Evolutionary conservation across 1,284 basidiomycete genomes (phyloP).

Genomic region (Porodaedalea pini): DNA sequence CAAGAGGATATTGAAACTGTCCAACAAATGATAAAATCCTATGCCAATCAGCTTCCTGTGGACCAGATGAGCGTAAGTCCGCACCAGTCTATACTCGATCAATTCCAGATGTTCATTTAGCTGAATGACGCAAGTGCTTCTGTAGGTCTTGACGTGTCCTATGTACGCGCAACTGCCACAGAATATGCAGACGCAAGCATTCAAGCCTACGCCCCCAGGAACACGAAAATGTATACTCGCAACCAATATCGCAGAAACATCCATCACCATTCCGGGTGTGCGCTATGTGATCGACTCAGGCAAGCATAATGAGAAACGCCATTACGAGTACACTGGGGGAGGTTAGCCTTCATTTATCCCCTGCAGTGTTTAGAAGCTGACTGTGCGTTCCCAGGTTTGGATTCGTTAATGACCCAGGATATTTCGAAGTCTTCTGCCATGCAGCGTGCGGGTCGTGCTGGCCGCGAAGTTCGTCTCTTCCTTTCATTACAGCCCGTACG

Average conservation of each 20-base stretch:
- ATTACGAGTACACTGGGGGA: constrained; percentile 63
- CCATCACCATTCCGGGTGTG: constrained; percentile 95
- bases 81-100: background rate
- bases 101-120: background rate
- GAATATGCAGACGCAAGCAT: constrained; percentile 76
- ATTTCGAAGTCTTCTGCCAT: constrained; percentile 89
- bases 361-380: constrained; percentile 6
- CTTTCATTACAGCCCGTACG: background rate
- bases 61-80: constrained; percentile 48
- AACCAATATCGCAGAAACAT: constrained; percentile 98
- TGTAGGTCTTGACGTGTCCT: constrained; percentile 67
- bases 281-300: constrained; percentile 95
- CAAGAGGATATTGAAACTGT: constrained; percentile 97
- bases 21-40: constrained; percentile 65
- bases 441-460: constrained; percentile 85
- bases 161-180: constrained; percentile 86
- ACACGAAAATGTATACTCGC: constrained; percentile 89
- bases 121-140: constrained; percentile 9
- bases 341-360: constrained; percentile 42
- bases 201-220: constrained; percentile 63
- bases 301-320: constrained; percentile 93
- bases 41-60: constrained; percentile 61
- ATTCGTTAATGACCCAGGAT: constrained; percentile 79
- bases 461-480: constrained; percentile 73
- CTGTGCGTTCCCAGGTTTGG: constrained; percentile 60